Evolutionary conservation across 306 rosid species (phyloP).

Genomic region (Prosopis cineraria): DNA sequence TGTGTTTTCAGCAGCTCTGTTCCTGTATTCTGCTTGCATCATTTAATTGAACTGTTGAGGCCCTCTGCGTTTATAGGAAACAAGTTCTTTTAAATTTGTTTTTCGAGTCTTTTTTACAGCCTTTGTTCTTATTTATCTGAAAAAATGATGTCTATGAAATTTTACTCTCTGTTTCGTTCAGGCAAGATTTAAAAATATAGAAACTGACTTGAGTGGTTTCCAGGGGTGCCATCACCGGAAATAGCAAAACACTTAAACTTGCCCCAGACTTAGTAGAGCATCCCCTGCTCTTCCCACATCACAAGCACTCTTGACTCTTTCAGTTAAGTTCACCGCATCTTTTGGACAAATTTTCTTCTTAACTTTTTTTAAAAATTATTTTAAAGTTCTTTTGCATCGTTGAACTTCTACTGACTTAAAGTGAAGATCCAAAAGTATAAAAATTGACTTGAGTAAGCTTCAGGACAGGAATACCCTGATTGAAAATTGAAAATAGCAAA

Average conservation of each 20-base stretch:
- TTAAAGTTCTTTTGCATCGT: background rate
- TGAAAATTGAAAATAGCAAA: constrained; percentile 9
- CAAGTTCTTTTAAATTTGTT: background rate
- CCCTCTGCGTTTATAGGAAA: background rate
- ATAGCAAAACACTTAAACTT: background rate
- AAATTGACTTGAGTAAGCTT: background rate
- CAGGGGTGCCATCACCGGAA: background rate
- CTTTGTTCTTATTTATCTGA: background rate
- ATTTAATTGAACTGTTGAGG: background rate
- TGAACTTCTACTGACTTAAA: background rate
- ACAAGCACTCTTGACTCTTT: background rate
- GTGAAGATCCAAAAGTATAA: background rate
- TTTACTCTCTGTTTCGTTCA: background rate
- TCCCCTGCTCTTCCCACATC: background rate
- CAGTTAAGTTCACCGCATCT: background rate
- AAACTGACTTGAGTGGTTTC: background rate
- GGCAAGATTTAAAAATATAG: background rate
- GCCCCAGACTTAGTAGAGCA: background rate
- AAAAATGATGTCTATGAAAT: background rate
- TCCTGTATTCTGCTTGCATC: background rate
- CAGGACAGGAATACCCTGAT: background rate
- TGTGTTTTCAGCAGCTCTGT: background rate
- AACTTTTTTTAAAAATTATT: background rate
- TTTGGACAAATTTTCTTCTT: background rate
- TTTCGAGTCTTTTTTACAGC: background rate